phyloP scores from a whole-genome alignment of 2,329 filamentous ascomycete genomes.

The Elsinoe fawcettii region DNA sequence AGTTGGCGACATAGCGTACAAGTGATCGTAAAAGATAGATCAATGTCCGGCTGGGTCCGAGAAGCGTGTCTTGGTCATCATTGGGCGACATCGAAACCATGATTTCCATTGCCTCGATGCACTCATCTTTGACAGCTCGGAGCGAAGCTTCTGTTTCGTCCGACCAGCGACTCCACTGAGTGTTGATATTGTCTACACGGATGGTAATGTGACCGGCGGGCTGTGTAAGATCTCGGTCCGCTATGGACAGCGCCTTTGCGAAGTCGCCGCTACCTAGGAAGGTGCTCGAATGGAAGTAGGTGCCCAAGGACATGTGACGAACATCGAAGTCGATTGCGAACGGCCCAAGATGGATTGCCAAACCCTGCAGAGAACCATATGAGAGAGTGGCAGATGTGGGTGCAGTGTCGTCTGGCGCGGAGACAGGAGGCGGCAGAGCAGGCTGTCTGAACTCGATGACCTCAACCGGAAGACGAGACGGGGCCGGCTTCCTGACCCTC shows the following conservation, averaged over 20 bases:
- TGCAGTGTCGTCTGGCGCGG: slow-evolving; percentile 9
- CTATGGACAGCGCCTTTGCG: slow-evolving; percentile 36
- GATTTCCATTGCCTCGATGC: slow-evolving; percentile 22
- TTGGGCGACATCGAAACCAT: not conserved
- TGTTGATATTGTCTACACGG: slow-evolving; percentile 25
- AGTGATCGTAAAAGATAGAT: slow-evolving; percentile 37
- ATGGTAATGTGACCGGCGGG: slow-evolving; percentile 42
- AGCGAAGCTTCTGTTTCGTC: slow-evolving; percentile 46
- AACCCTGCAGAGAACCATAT: slow-evolving; percentile 30
- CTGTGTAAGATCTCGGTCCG: slow-evolving; percentile 46
- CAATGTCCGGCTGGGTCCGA: not conserved
- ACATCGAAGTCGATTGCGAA: slow-evolving; percentile 50
- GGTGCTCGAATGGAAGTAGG: slow-evolving; percentile 49
- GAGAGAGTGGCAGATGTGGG: not conserved
- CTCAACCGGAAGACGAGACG: slow-evolving; percentile 38
- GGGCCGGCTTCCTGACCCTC: slow-evolving; percentile 17
- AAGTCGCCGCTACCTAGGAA: slow-evolving; percentile 53
- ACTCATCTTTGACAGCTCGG: slow-evolving; percentile 29
- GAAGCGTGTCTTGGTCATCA: slow-evolving; percentile 6
- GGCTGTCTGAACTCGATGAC: slow-evolving; percentile 40
- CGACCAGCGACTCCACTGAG: slow-evolving; percentile 48
- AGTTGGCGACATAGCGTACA: slow-evolving; percentile 42
- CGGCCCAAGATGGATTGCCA: slow-evolving; percentile 42
- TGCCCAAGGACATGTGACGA: slow-evolving; percentile 41
- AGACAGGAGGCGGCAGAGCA: slow-evolving; percentile 27